A percentile compares a stretch with the other conserved stretches of the same genome.
Evolutionary conservation across 2,329 filamentous ascomycete genomes (phyloP).

Genomic region (Aulographum hederae): DNA sequence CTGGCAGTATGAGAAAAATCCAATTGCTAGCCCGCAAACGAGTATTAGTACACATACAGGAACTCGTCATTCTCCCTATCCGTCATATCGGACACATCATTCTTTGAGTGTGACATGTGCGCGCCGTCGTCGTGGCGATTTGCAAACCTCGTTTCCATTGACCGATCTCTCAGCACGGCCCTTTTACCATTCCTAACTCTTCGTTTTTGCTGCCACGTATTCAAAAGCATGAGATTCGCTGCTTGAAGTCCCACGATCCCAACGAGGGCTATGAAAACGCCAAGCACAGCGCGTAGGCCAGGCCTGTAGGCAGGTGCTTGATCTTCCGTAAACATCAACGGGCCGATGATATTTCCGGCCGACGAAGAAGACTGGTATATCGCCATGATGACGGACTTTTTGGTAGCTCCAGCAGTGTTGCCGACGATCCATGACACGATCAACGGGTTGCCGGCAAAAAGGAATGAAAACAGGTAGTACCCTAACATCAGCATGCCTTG

Average conservation of each 20-base stretch:
- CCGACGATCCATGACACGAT: conserved; percentile 51
- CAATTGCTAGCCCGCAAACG: too few species aligned
- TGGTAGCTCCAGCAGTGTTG: conserved; percentile 50
- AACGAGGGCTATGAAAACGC: conserved; percentile 34
- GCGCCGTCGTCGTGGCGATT: conserved; percentile 7
- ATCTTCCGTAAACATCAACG: conserved; percentile 38
- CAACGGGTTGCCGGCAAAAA: conserved; percentile 47
- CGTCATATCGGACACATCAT: conserved; percentile 41
- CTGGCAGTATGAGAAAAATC: too few species aligned
- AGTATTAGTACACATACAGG: conserved; percentile 35
- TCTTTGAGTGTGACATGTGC: conserved; percentile 1
- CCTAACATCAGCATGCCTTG: conserved; percentile 34
- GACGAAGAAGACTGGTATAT: conserved; percentile 44
- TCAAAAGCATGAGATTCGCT: conserved; percentile 35
- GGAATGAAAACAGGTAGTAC: conserved; percentile 48
- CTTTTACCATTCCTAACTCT: conserved; percentile 42
- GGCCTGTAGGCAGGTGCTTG: conserved; percentile 41
- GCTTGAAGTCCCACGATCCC: conserved; percentile 35
- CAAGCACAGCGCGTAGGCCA: conserved; percentile 37
- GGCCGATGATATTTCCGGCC: conserved; percentile 44
- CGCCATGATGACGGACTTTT: conserved; percentile 46
- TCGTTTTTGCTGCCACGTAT: conserved; percentile 35
- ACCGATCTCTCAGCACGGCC: conserved; percentile 38
- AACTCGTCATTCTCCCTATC: conserved; percentile 52
- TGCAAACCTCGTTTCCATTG: conserved; percentile 37